Evolutionary conservation across 371 early-diverging fungal genomes (phyloP), one percentile per base, ranked within the genome.

Genomic region (Gilbertella persicaria): DNA sequence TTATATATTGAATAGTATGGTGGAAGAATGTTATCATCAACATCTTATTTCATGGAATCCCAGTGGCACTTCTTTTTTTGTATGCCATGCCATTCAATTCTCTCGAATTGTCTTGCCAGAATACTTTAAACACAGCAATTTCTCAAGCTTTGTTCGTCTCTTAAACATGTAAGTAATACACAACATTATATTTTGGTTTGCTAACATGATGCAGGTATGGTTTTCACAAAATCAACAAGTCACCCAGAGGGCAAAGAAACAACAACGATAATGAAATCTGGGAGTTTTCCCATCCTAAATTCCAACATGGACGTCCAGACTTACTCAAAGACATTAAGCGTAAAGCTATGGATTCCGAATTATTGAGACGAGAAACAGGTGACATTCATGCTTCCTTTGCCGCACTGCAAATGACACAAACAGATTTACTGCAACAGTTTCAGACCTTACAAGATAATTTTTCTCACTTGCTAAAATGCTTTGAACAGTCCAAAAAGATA

Each of bases 81-180:
- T 97, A 50, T 85, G 85, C 66, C 89, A 94, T 59, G 89, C 90
- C 16, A 80, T 80, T 37, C 87, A 85, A 19, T 95, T 97, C 75
- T 78, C 94, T 13, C 86, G 88, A 55, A 80, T 81, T 37, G 85
- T 92, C 12, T 72, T 94, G 44, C 87, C 89, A 5, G 75, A 73
- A 23, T 79, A 76, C 47, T 95, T 94, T 60, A 94, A 93, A 66
- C 93, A 94, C 25, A 50, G 55, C 19, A 60, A 64, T 23, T 64
- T 60, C 50, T 64, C 55, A 12, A 64, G 59, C 25, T 64, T 63
- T 53, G 63, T 63, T 33, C 58, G 63, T 16, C 92, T 92, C 61
- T 77, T 92, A 7, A 93, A 92, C 54, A 89, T 89, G 83, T 60
- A 24, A 53, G 45, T 35, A 19, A n/a, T n/a, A n/a, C n/a, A n/a